A percentile compares a stretch with the other conserved stretches of the same genome.
These are phyloP conservation scores for Pascua sp. DNA, from an alignment of 1,284 basidiomycete species.

Conservation along the genomic window DNA sequence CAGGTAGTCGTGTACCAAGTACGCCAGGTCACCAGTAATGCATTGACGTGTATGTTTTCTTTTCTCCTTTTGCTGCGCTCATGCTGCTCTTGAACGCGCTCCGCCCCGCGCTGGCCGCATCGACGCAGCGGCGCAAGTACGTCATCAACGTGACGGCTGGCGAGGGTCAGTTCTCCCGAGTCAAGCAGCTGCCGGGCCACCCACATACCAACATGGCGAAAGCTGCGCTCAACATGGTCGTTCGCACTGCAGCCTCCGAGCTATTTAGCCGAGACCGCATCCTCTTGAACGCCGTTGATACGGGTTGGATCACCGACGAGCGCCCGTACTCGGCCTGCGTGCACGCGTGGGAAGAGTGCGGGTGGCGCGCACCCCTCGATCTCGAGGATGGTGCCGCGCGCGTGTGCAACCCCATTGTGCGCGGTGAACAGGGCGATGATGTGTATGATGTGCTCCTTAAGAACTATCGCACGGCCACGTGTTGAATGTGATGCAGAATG, in stretches of 20 bases:
- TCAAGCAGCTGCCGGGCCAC: not conserved
- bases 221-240: constrained; percentile 1
- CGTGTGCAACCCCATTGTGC: not conserved
- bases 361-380: not conserved
- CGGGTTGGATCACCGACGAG: constrained; percentile 2
- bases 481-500: not conserved
- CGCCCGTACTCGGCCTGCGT: not conserved
- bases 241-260: not conserved
- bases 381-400: constrained; percentile 1
- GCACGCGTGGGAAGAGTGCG: not conserved
- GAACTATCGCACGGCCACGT: not conserved
- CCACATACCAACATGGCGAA: constrained; percentile 2
- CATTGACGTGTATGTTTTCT: too few relatives aligned
- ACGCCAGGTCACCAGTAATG: too few relatives aligned
- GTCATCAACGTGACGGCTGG: not conserved
- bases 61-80: too few relatives aligned
- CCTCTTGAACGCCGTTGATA: not conserved
- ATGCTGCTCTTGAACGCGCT: not conserved
- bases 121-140: not conserved
- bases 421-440: not conserved
- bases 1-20: too few relatives aligned
- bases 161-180: constrained; percentile 1
- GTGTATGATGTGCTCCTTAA: not conserved
- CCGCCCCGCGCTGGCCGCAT: not conserved
- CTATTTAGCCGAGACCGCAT: not conserved